phyloP scores from a whole-genome alignment of 495 filamentous ascomycete species.

The Neurospora pannonica region DNA sequence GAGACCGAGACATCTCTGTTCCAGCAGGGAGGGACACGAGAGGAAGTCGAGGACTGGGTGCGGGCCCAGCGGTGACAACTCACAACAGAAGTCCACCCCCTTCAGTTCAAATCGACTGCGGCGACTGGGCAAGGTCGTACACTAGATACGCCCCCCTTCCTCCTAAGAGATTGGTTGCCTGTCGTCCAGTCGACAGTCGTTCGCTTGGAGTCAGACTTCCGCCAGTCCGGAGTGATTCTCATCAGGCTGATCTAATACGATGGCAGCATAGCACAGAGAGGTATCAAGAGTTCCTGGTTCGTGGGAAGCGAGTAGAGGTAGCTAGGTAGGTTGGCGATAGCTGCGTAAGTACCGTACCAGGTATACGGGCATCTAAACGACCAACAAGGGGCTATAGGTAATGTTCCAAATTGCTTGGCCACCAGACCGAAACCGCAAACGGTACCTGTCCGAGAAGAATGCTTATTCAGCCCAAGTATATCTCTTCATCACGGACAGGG shows the following conservation, averaged over 20 bases:
- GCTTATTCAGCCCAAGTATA: not conserved
- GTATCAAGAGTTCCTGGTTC: not conserved
- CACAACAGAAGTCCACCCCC: not conserved
- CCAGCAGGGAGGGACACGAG: not conserved
- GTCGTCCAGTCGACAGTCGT: not conserved
- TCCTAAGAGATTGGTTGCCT: not conserved
- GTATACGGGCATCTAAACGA: not conserved
- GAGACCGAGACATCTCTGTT: not conserved
- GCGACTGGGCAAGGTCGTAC: not conserved
- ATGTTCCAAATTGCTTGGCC: not conserved
- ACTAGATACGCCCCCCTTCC: not conserved
- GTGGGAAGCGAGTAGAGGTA: not conserved
- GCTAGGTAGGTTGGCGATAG: not conserved
- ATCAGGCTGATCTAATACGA: not conserved
- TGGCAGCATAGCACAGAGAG: not conserved
- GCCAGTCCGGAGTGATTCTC: not conserved
- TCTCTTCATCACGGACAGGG: not conserved
- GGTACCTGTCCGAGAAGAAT: not conserved
- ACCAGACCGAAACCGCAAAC: not conserved
- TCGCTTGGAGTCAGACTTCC: conserved; percentile 16
- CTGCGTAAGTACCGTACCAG: not conserved
- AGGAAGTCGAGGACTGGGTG: not conserved
- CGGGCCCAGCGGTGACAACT: not conserved
- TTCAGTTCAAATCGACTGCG: not conserved
- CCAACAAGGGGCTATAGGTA: not conserved